phyloP scores from a whole-genome alignment of 2,329 filamentous ascomycete genomes.

The Penicillium sp. region DNA sequence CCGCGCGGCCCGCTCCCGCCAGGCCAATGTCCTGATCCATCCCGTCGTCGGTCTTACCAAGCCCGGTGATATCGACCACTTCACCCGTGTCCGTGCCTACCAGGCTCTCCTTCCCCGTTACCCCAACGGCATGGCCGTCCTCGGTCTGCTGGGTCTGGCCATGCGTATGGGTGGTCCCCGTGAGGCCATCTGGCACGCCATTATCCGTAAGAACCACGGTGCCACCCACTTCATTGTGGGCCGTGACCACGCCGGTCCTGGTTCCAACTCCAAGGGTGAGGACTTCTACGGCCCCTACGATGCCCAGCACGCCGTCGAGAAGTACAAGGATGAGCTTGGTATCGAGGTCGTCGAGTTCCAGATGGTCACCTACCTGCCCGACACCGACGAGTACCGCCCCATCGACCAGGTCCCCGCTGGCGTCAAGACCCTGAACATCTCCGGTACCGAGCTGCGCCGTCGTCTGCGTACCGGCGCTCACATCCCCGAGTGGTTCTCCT shows the following conservation, averaged over 20 bases:
- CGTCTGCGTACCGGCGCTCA: slow-evolving; percentile 86
- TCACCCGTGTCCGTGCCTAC: slow-evolving; percentile 98
- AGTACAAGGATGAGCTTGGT: slow-evolving; percentile 92
- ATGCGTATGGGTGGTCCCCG: slow-evolving; percentile 99
- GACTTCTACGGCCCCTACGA: slow-evolving; percentile 99
- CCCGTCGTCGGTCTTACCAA: slow-evolving; percentile 98
- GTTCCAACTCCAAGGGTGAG: slow-evolving; percentile 94
- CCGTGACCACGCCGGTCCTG: slow-evolving; percentile 94
- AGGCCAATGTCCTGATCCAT: slow-evolving; percentile 98
- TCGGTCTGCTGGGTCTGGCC: slow-evolving; percentile 88
- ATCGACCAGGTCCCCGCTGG: slow-evolving; percentile 83
- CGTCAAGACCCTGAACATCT: slow-evolving; percentile 81
- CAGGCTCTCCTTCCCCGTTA: slow-evolving; percentile 93
- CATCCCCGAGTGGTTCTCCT: slow-evolving; percentile 99
- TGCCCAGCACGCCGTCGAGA: slow-evolving; percentile 90
- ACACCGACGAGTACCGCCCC: slow-evolving; percentile 92
- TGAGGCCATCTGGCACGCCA: slow-evolving; percentile 99
- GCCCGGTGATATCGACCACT: slow-evolving; percentile 99
- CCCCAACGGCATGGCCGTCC: slow-evolving; percentile 97
- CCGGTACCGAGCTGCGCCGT: slow-evolving; percentile 82
- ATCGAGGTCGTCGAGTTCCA: slow-evolving; percentile 99
- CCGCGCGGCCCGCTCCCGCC: slow-evolving; percentile 87
- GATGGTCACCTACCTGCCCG: slow-evolving; percentile 98
- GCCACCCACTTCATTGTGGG: slow-evolving; percentile 99
- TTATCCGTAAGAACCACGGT: slow-evolving; percentile 99